Conservation (phyloP, 805 yeast species). For the Lipomyces yamanashiensis region DNA sequence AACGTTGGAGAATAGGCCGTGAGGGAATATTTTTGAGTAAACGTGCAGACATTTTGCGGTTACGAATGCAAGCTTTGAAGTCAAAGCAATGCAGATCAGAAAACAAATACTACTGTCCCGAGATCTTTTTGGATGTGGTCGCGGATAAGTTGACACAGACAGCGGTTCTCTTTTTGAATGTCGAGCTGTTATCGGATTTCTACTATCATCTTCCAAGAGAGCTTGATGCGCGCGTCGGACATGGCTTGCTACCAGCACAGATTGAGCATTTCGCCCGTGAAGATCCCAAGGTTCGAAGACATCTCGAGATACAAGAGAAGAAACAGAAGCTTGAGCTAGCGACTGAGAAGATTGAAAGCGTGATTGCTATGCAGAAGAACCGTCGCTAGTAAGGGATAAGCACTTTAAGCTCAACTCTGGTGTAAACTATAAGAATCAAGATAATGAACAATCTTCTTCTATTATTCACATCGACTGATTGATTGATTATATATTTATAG, state of each 20-base stretch:
- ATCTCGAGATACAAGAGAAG: slow-evolving; percentile 90
- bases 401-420: neutral
- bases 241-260: slow-evolving; percentile 69
- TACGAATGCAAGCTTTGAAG: slow-evolving; percentile 77
- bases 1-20: slow-evolving; percentile 49
- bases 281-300: slow-evolving; percentile 87
- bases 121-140: slow-evolving; percentile 87
- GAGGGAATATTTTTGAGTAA: slow-evolving; percentile 81
- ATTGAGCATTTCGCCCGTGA: slow-evolving; percentile 90
- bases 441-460: neutral
- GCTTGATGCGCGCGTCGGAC: slow-evolving; percentile 73
- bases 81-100: slow-evolving; percentile 76
- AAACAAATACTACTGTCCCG: slow-evolving; percentile 91
- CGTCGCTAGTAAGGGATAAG: neutral
- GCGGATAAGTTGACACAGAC: slow-evolving; percentile 91
- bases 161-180: slow-evolving; percentile 89
- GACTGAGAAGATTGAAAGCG: slow-evolving; percentile 78
- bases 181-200: slow-evolving; percentile 90
- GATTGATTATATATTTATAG: too few species aligned
- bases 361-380: slow-evolving; percentile 64
- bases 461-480: neutral
- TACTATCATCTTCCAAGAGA: slow-evolving; percentile 96
- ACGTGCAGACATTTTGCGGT: slow-evolving; percentile 66
- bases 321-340: slow-evolving; percentile 88
- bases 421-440: neutral